Base-by-base conservation (phyloP, 306 rosid genomes). In the Pyrus pyrifolia region DNA sequence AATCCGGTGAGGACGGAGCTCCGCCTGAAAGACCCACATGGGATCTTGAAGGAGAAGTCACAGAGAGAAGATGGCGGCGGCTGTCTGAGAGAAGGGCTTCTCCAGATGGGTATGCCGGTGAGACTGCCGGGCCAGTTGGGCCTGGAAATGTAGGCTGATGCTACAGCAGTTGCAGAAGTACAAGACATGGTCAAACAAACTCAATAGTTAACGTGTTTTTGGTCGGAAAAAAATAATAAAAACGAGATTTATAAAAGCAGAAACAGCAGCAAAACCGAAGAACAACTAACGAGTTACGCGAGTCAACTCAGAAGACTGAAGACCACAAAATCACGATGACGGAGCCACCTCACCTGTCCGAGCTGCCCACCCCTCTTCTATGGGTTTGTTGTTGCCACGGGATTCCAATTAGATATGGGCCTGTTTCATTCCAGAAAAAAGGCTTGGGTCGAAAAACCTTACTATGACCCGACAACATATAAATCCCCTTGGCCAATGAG, bases 141-240 rank as follows among this genome's bases (percentile, higher is more conserved):
- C 68, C 38, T 62, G 1, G 86, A 80, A 78, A 81, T 52, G 33
- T 38, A 61, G 74, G 73, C 19, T 29, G 80, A 17, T 22, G 79
- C 76, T 2, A 72, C 69, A 19, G 86, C 75, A 18, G 76, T 78
- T 27, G 82, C 77, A 22, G 76, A 67, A 33, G 76, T 72, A 79
- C 46, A 67, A 82, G 88, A 78, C 97, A 90, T 88, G 80, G 70
- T 63, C 72, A 45, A 53, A 46, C 59, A 9, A 52, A 35, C 40
- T 35, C 21, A 15, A 63, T 0, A 3, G 3, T 6, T 9, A 31
- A 63, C 12, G 11, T 12, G 2, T 27, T 61, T 5, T 61, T 25
- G 30, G 46, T 71, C 15, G 33, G 80, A 46, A 29, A 70, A 22
- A 57, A 22, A 46, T n/a, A 70, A 22, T n/a, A 58, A 58, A 8